Conservation (phyloP, 257 asterid species). For the Linaria vulgaris region DNA sequence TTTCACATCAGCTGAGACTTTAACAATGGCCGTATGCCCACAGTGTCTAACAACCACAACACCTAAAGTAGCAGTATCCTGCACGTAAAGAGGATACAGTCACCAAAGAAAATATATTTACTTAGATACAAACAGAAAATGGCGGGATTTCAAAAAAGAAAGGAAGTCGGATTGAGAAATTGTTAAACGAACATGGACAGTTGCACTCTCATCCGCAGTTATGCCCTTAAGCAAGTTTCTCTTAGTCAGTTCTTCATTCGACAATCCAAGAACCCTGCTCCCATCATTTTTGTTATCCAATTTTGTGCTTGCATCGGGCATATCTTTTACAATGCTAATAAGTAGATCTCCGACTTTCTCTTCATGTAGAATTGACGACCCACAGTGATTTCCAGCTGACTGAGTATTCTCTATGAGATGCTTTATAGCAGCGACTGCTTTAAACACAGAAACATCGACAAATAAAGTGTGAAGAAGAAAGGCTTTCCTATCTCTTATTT, state of each 20-base stretch:
- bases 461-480: conserved; percentile 73
- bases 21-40: conserved; percentile 64
- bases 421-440: conserved; percentile 59
- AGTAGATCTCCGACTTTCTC: conserved; percentile 61
- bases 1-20: conserved; percentile 55
- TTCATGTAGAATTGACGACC: conserved; percentile 34
- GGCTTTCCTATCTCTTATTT: conserved; percentile 69
- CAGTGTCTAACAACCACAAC: conserved; percentile 72
- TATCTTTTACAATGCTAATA: conserved; percentile 51
- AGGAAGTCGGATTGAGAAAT: not conserved
- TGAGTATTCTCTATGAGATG: conserved; percentile 34
- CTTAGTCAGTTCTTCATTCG: conserved; percentile 52
- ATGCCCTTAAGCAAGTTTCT: conserved; percentile 79
- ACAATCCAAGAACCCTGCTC: conserved; percentile 53
- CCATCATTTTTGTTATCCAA: conserved; percentile 65
- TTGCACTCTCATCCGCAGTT: conserved; percentile 81
- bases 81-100: conserved; percentile 24
- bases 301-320: conserved; percentile 59
- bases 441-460: conserved; percentile 69
- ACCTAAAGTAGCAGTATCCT: conserved; percentile 76
- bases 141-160: not conserved
- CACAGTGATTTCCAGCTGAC: conserved; percentile 22
- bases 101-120: conserved; percentile 16
- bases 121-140: conserved; percentile 3
- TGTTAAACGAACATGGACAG: conserved; percentile 62